Evolutionary conservation across 1,139 yeast genomes (phyloP), one percentile per base, ranked within the genome.

Genomic region (Scheffersomyces parashehatae): DNA sequence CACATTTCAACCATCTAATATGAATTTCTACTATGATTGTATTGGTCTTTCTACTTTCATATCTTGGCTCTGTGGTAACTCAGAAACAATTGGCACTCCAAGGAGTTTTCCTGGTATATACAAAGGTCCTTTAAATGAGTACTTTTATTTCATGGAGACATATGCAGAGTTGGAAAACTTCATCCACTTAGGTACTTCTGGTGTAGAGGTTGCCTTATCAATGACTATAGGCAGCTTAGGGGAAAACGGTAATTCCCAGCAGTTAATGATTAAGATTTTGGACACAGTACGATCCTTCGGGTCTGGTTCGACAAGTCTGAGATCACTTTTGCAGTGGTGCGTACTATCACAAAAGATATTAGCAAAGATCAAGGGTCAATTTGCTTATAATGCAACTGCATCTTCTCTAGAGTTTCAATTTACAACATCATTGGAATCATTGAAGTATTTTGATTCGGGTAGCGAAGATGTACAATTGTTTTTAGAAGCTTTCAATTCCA

Each of bases 41-140:
- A 41, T 50, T n/a, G 61, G 61, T 13, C 48, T 77, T 12, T 61
- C 68, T n/a, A 45, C 52, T 6, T 71, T 79, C 45, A 31, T 77
- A 10, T 51, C 62, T 2, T 81, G 85, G 84, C 34, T 77, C 10
- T 54, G 68, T 39, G 75, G 73, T 10, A 46, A 52, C 5, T 39
- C 49, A 8, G 34, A 51, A 13, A 38, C 14, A 2, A 35, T 32
- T 32, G 13, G 16, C 7, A 15, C 29, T 5, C 36, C 42, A 8
- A 8, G 12, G 6, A 7, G 28, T 15, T 29, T 35, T 5, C 40
- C 39, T 5, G 35, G 35, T 13, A 8, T 38, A 10, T 51, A 52
- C 35, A 20, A 32, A 6, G 57, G 55, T 1, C 28, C 45, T 3
- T 29, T 54, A 24, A 45, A 45, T 29, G 56, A 52, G 26, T 26